A percentile compares a stretch with the other conserved stretches of the same genome.
Conservation (phyloP, 257 asterid genomes). For the Fraxinus quadrangulata region DNA sequence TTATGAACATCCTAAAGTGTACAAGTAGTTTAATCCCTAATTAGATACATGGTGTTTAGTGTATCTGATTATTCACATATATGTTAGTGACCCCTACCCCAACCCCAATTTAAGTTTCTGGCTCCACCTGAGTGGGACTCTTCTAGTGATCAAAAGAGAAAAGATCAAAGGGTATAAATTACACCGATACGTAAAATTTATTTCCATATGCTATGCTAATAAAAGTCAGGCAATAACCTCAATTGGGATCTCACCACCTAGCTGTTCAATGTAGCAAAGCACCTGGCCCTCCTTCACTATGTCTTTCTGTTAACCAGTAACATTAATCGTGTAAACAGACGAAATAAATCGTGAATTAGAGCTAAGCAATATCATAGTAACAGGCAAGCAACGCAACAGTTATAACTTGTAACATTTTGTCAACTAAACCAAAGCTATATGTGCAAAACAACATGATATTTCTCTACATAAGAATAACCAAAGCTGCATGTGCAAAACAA, state of each 20-base stretch:
- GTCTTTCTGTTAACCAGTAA: conserved; percentile 61
- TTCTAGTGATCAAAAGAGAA: background rate
- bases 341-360: background rate
- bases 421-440: background rate
- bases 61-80: background rate
- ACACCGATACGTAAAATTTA: background rate
- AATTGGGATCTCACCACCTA: conserved; percentile 73
- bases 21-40: too few species aligned
- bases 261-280: conserved; percentile 88
- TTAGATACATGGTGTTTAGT: too few species aligned
- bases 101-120: too few species aligned
- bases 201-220: background rate
- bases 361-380: background rate
- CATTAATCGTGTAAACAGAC: conserved; percentile 17
- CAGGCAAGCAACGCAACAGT: background rate
- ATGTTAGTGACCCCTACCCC: background rate
- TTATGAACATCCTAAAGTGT: too few species aligned
- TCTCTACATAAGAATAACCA: background rate
- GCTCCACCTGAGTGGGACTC: background rate
- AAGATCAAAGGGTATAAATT: background rate
- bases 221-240: conserved; percentile 53
- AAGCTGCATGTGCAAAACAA: background rate
- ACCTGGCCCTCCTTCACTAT: conserved; percentile 86
- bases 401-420: background rate
- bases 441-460: background rate